Conservation (phyloP, 257 asterid species). For the Solanum lycopersicoides region DNA sequence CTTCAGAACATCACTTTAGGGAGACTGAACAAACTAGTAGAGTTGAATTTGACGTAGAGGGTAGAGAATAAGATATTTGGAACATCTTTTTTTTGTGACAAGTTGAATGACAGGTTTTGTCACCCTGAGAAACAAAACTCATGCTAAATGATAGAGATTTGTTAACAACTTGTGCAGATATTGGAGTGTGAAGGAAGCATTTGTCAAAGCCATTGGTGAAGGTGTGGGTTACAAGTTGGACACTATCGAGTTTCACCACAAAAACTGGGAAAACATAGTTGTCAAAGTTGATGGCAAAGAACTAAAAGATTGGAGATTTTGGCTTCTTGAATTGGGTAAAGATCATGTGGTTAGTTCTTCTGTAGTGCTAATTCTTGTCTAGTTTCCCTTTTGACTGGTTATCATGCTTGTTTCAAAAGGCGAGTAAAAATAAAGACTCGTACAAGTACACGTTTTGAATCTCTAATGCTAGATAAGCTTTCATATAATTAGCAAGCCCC, state of each 20-base stretch:
- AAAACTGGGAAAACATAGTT: constrained; percentile 51
- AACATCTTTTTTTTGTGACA: neutral
- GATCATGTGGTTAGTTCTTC: constrained; percentile 50
- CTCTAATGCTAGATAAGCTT: neutral
- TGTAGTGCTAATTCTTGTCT: neutral
- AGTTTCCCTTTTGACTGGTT: neutral
- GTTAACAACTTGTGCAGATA: constrained; percentile 42
- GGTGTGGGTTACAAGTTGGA: constrained; percentile 75
- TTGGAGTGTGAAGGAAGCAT: constrained; percentile 96
- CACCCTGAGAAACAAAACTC: neutral
- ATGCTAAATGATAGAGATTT: neutral
- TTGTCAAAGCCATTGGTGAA: constrained; percentile 73
- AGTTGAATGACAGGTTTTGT: neutral
- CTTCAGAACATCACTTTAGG: too few relatives aligned
- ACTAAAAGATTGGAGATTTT: constrained; percentile 77
- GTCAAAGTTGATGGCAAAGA: constrained; percentile 57
- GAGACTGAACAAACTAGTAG: neutral
- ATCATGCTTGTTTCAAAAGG: neutral
- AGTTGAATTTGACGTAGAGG: neutral
- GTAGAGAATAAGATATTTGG: neutral
- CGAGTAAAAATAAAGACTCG: neutral
- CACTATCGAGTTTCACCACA: constrained; percentile 63
- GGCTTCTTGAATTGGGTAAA: constrained; percentile 48
- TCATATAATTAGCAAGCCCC: neutral
- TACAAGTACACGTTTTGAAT: neutral